Conservation (phyloP, 129 eudicot genomes). For the Ambrosia trifida region DNA sequence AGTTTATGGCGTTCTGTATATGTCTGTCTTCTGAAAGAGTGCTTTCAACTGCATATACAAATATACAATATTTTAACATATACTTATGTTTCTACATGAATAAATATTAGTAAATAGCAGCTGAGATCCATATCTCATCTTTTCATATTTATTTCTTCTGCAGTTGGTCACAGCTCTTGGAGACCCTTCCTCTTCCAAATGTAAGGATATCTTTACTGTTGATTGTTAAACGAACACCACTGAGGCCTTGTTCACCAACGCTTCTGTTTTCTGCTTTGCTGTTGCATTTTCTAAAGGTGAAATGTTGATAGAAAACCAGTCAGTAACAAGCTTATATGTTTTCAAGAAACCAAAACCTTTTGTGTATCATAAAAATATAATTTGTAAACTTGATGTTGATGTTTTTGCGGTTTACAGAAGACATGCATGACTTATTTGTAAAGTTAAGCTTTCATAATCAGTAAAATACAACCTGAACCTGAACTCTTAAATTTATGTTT, state of each 20-base stretch:
- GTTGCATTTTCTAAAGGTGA: neutral
- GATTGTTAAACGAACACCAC: slow-evolving; percentile 5
- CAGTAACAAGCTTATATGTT: slow-evolving; percentile 2
- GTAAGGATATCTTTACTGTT: slow-evolving; percentile 35
- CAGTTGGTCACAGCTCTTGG: slow-evolving; percentile 93
- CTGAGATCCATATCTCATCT: neutral
- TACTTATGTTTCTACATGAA: slow-evolving; percentile 11
- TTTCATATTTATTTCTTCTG: slow-evolving; percentile 19
- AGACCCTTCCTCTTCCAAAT: slow-evolving; percentile 89
- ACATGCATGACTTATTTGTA: slow-evolving; percentile 1
- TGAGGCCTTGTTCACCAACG: slow-evolving; percentile 13
- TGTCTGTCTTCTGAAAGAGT: slow-evolving; percentile 16
- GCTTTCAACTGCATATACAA: slow-evolving; percentile 14
- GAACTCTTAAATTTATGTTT: neutral
- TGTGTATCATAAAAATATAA: neutral
- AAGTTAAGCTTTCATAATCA: neutral
- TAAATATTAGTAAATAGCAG: slow-evolving; percentile 2
- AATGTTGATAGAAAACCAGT: neutral
- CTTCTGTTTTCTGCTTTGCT: neutral
- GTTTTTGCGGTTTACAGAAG: neutral
- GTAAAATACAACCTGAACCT: too few relatives aligned
- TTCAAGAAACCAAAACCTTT: neutral
- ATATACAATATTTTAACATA: slow-evolving; percentile 4
- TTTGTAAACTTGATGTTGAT: neutral
- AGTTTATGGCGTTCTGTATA: neutral